Conservation (phyloP, 169 alveolate species). For the Perkinsus olseni region DNA sequence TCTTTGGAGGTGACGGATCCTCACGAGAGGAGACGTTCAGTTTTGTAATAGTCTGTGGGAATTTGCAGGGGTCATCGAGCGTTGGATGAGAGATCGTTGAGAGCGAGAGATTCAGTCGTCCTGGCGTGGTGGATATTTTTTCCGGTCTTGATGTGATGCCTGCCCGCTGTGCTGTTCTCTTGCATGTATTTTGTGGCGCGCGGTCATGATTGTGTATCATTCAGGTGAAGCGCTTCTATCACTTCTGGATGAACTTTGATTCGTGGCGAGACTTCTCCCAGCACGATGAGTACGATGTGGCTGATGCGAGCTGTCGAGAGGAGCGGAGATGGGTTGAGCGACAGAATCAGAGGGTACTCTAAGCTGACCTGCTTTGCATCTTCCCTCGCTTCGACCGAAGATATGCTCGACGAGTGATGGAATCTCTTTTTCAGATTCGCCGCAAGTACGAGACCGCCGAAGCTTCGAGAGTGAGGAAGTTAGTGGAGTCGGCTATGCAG, state of each 20-base stretch:
- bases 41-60: too few relatives aligned
- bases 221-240: constrained; percentile 48
- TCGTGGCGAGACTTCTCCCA: constrained; percentile 65
- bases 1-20: too few relatives aligned
- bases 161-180: too few relatives aligned
- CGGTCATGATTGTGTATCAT: too few relatives aligned
- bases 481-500: constrained; percentile 46
- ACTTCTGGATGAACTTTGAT: constrained; percentile 58
- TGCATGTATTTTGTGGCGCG: too few relatives aligned
- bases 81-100: too few relatives aligned
- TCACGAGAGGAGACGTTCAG: too few relatives aligned
- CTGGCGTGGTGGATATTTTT: too few relatives aligned
- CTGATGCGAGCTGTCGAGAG: constrained; percentile 59
- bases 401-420: too few relatives aligned
- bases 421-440: constrained; percentile 29
- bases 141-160: too few relatives aligned
- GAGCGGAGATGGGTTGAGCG: constrained; percentile 66
- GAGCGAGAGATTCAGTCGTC: too few relatives aligned
- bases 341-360: constrained; percentile 38
- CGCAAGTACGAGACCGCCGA: constrained; percentile 50
- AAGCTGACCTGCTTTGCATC: constrained; percentile 12
- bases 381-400: background rate
- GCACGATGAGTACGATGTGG: constrained; percentile 57
- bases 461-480: constrained; percentile 52
- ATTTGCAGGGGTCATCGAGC: too few relatives aligned